Conservation (phyloP, 768 basidiomycete genomes). For the Mycena rosella region DNA sequence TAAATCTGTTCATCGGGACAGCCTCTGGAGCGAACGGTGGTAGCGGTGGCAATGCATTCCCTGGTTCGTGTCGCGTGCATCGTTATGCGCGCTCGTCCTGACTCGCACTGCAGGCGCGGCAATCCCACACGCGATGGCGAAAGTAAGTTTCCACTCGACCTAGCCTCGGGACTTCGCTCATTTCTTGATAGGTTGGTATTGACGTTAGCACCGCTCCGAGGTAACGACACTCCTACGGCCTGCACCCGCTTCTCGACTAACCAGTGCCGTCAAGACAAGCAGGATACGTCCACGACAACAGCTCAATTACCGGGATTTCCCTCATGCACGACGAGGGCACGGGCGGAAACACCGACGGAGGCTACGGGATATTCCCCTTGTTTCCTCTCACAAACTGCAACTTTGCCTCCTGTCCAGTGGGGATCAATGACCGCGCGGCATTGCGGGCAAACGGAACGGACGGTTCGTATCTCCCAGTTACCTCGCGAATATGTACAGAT, state of each 20-base stretch:
- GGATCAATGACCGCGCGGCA: conserved; percentile 53
- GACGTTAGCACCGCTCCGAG: conserved; percentile 61
- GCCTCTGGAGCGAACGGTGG: conserved; percentile 59
- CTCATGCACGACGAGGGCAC: conserved; percentile 69
- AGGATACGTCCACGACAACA: conserved; percentile 63
- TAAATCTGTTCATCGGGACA: conserved; percentile 66
- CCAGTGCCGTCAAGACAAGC: conserved; percentile 54
- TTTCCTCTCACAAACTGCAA: conserved; percentile 59
- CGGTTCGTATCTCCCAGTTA: conserved; percentile 42
- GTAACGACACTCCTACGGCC: not conserved
- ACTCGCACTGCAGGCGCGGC: conserved; percentile 50
- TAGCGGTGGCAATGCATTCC: conserved; percentile 64
- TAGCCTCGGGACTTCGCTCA: not conserved
- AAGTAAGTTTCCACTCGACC: conserved; percentile 44
- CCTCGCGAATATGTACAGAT: not conserved
- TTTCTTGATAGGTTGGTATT: conserved; percentile 57
- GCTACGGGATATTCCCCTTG: conserved; percentile 65
- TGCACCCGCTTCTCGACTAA: not conserved
- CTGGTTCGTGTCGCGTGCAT: conserved; percentile 45
- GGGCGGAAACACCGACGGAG: conserved; percentile 63
- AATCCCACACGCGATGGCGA: conserved; percentile 66
- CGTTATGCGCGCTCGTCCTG: not conserved
- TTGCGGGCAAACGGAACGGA: conserved; percentile 59
- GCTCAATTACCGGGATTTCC: conserved; percentile 59
- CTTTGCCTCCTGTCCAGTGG: conserved; percentile 58